Base-by-base conservation (phyloP, 2,329 filamentous ascomycete species). In the Didymella lethalis region DNA sequence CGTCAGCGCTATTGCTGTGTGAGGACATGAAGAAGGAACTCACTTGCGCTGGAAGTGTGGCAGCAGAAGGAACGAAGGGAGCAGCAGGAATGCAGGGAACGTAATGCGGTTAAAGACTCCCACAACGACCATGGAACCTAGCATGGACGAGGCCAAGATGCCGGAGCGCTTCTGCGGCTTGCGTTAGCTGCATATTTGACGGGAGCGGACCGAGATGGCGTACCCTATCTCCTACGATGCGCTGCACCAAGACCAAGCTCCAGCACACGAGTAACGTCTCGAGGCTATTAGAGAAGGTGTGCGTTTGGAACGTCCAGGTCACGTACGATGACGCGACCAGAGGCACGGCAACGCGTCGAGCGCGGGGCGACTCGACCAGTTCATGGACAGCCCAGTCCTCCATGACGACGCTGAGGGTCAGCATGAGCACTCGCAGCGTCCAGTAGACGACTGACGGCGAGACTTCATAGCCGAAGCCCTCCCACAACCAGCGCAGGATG, bases 341-440 rank as follows among this genome's bases (percentile, higher is more conserved):
- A 45, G 96, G 83, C 44, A 96, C 86, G 10, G 93, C 92, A 54
- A 90, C 82, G 67, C 86, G 86, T 63, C 92, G 88, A n/a, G 74
- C 71, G 64, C 88, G 88, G 63, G 88, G 88, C 38, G 90, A 90
- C 62, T 88, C 87, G 54, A 97, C 88, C 64, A 98, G 84, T 77
- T 99, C 95, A 81, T 97, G 88, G 58, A 99, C 86, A 11, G 95
- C 95, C 94, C 95, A 98, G 81, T 99, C 95, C 79, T 97, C 93
- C 62, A 99, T 85, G 54, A 99, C 93, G 77, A 99, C 97, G 82
- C 93, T 97, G 75, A 96, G 83, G 51, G 92, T 81, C 80, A 98
- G 97, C 93, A 99, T 98, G 74, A 96, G 84, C 48, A 91, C 84
- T 55, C 95, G 88, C 70, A 98, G 81, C 4, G 90, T 89, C 86